Evolutionary conservation across 2,329 filamentous ascomycete genomes (phyloP), one percentile per base, ranked within the genome.

Genomic region (Aspergillus chevalieri): DNA sequence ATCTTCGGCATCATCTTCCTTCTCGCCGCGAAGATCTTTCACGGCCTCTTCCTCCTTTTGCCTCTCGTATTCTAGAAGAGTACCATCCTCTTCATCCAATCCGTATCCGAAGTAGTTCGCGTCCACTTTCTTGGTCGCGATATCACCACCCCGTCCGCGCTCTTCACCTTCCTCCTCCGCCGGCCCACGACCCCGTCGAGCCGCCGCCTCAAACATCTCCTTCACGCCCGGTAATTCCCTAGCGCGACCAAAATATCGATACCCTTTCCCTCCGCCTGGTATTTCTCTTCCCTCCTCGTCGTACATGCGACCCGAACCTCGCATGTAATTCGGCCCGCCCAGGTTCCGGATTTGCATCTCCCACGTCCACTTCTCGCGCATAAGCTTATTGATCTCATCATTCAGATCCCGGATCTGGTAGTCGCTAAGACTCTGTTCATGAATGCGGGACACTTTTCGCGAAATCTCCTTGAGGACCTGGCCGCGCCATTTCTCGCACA

Each of bases 291-390:
- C 86, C 49, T 83, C 79, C 62, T 88, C 86, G 65, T 89, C 86
- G 68, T 87, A 89, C 44, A 87, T 78, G 56, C 83, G 82, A 26
- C 78, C 83, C 0, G 79, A 81, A 4, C 82, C 81, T 45, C 90
- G 80, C 86, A 93, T 95, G 70, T 97, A 98, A 71, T 97, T 97
- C 26, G 93, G 93, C 2, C 93, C 93, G n/a, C 93, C 93, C 21
- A 97, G 70, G 63, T 95, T 94, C 51, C 91, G 82, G 60, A 98
- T 96, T 73, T 96, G 90, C 60, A 93, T 83, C 77, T 98, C 93
- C 93, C 93, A 98, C 81, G 95, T 91, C 79, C 94, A 90, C 73
- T 98, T 98, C 76, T 98, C 93, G 56, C 90, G 85, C 89, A 98
- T 96, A 54, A 95, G 80, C 74, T 95, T 95, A 78, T 98, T 98